Evolutionary conservation across 2,329 filamentous ascomycete species (phyloP), one percentile per base, ranked within the genome.

Genomic region (Ophiostoma piceae): DNA sequence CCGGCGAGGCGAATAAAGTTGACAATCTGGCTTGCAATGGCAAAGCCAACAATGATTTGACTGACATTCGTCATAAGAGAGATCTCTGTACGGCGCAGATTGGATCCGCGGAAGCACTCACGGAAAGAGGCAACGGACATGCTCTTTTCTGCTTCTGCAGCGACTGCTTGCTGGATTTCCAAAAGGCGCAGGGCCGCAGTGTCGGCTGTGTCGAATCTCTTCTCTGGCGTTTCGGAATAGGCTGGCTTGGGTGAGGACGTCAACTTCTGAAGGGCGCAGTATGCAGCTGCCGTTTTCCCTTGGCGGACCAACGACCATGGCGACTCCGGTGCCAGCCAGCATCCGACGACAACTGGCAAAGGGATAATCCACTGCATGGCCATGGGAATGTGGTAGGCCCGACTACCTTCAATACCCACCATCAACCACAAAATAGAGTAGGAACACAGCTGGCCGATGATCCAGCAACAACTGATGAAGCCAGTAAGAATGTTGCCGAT

Each of bases 161-260:
- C 79, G 70, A 88, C 84, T 0, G 86, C 88, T 72, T 87, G 82
- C 32, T 83, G 78, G 75, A 89, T 88, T 16, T 82, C 82, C 64
- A 83, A 80, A 39, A 82, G 77, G 2, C 82, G 78, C 12, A 67
- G 8, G 77, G 81, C 70, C 1, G 71, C 71, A 0, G 67, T 67
- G 29, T 71, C 64, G 12, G 37, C 19, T 1, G 14, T 19, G 8
- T 29, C 39, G 9, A 43, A 3, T 35, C 41, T 29, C n/a, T n/a
- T 32, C 2, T 66, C 39, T 29, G n/a, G 22, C n/a, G 3, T 19
- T 9, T 19, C 12, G 12, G 65, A 26, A 19, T 12, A 41, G n/a
- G 9, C 14, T 35, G 32, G 35, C 26, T 19, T 4, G 8, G 70
- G 60, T 11, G 68, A 69, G 8, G 66, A 67, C 2, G 70, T 43